Base-by-base conservation (phyloP, 23 red algal genomes). In the Rhodosorus marinus region DNA sequence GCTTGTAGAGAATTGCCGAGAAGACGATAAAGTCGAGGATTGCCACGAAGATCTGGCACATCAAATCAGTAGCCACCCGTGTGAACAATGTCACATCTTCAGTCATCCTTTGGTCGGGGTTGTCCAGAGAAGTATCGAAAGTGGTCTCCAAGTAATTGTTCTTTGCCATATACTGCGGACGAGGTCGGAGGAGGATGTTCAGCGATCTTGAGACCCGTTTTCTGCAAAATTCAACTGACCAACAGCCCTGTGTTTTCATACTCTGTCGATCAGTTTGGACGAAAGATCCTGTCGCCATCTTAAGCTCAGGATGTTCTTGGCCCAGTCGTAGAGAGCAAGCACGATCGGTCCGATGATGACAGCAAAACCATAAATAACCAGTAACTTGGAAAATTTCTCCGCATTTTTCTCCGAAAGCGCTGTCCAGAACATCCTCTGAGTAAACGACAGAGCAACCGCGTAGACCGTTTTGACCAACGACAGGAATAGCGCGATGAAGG, bases 71-170 rank as follows among this genome's bases (percentile, higher is more conserved):
- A 1, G 90, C 90, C 0, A 66, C 53, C 11, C 71, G 70, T 6
- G 90, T 98, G 25, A 98, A 84, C n/a, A 47, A 52, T 15, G 57
- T 47, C 8, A 98, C 68, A 64, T 98, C 90, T 26, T 98, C 90
- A 1, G 76, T 47, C 22, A 98, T 72, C 2, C 90, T 60, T 59
- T 98, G 90, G 25, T 98, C 90, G 0, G 64, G 59, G 49, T 98
- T 98, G 51, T 85, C 79, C n/a, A n/a, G n/a, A n/a, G n/a, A n/a
- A n/a, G n/a, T n/a, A n/a, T n/a, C n/a, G n/a, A n/a, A n/a, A n/a
- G n/a, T n/a, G n/a, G n/a, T n/a, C n/a, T n/a, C n/a, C n/a, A n/a
- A n/a, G n/a, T n/a, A n/a, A n/a, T n/a, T n/a, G n/a, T n/a, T n/a
- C n/a, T n/a, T n/a, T n/a, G n/a, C n/a, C n/a, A n/a, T n/a, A n/a